A percentile compares a stretch with the other conserved stretches of the same genome.
These are phyloP conservation scores for Zhuliangozyma blackwelliae DNA, from an alignment of 1,139 yeast genomes.

Conservation along the genomic window DNA sequence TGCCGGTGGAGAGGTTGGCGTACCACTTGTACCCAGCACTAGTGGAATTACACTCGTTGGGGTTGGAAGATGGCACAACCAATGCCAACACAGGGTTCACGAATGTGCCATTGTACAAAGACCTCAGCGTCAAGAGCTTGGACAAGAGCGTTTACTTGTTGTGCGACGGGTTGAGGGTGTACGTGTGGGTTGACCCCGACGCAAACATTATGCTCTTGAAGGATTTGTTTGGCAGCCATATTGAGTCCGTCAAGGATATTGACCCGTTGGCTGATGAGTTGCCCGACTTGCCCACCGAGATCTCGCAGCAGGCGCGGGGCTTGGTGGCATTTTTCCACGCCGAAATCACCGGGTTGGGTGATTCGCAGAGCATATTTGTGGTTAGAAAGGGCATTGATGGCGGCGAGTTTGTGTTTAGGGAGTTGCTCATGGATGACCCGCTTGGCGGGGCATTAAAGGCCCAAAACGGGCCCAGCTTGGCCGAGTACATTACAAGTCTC, in stretches of 20 bases:
- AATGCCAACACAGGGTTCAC: constrained; percentile 39
- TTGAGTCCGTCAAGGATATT: constrained; percentile 41
- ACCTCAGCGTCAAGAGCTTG: constrained; percentile 43
- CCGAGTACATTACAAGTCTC: constrained; percentile 57
- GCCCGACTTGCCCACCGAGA: constrained; percentile 67
- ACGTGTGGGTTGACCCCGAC: constrained; percentile 68
- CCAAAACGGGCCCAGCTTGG: constrained; percentile 47
- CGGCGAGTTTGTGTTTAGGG: constrained; percentile 52
- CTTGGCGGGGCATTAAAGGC: constrained; percentile 24
- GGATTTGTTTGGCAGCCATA: constrained; percentile 67
- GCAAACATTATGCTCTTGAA: constrained; percentile 64
- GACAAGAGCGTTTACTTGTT: constrained; percentile 76
- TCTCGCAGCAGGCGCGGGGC: constrained; percentile 65
- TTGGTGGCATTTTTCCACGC: constrained; percentile 50
- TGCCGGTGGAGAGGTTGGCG: constrained; percentile 57
- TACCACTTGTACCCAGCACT: constrained; percentile 78
- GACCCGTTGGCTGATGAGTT: constrained; percentile 54
- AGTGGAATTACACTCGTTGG: constrained; percentile 65
- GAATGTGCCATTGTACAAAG: constrained; percentile 46
- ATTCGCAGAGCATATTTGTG: constrained; percentile 42
- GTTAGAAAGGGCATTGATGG: constrained; percentile 68
- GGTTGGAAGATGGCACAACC: constrained; percentile 50
- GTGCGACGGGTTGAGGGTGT: constrained; percentile 63
- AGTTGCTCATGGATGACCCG: constrained; percentile 69
- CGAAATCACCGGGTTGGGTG: constrained; percentile 33